Evolutionary conservation across 768 basidiomycete species (phyloP), one percentile per base, ranked within the genome.

Genomic region (Udeniomyces megalosporus): DNA sequence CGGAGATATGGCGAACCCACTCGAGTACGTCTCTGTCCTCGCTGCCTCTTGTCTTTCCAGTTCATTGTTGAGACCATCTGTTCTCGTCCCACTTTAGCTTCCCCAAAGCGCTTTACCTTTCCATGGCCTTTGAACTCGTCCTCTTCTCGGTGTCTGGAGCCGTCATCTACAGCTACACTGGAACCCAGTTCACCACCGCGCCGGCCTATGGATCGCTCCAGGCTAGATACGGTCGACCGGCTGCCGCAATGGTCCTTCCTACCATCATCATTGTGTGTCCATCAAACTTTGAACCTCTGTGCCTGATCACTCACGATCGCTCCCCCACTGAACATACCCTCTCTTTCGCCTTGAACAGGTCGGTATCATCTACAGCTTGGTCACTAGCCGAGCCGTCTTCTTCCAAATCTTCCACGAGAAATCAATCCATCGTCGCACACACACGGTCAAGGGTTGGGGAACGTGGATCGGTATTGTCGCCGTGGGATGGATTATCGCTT

Each of bases 321-420:
- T n/a, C n/a, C n/a, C n/a, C 47, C 5, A 15, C 26, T 48, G 47
- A 26, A 7, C 44, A 12, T 48, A n/a, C 47, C n/a, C 26, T 48
- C 26, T 20, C 4, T 48, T 15, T n/a, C 12, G 14, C 26, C 26
- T 48, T 48, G 47, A 14, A 20, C n/a, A n/a, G n/a, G n/a, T 38
- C 32, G 10, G 14, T 7, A 42, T 29, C n/a, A 45, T 24, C 7
- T 66, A 63, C 58, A 34, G 45, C 24, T 45, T 68, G 22, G 67
- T 69, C 46, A 69, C 68, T 11, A 58, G 58, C 20, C 61, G 68
- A 5, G 67, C 68, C 10, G 47, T 69, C 54, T 67, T 69, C 63
- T 69, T 69, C 67, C 68, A 68, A 50, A 64, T 69, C 64, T 69
- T 66, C 64, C 26, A 42, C 17, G 68, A 69, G 60, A 58, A 60